phyloP scores from a whole-genome alignment of 2,329 filamentous ascomycete genomes.

The Ophiostoma sp. region DNA sequence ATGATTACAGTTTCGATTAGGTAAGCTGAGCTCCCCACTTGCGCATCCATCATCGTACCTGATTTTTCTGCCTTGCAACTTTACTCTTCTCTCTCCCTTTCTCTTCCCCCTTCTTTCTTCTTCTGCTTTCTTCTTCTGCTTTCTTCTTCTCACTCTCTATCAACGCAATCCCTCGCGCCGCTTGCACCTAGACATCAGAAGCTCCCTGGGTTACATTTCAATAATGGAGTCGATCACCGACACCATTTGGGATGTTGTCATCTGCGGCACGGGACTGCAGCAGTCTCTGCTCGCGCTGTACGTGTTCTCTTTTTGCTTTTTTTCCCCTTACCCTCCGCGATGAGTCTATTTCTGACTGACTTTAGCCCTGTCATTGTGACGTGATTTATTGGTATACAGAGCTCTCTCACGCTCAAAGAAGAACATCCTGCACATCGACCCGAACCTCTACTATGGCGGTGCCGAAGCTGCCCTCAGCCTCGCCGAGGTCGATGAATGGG shows the following conservation, averaged over 20 bases:
- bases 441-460: slow-evolving; percentile 82
- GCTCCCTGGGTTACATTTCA: background rate
- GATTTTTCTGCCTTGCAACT: slow-evolving; percentile 7
- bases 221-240: slow-evolving; percentile 70
- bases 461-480: slow-evolving; percentile 79
- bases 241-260: slow-evolving; percentile 72
- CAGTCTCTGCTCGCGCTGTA: slow-evolving; percentile 63
- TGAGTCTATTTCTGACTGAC: slow-evolving; percentile 63
- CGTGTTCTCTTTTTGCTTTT: slow-evolving; percentile 32
- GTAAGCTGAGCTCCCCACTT: background rate
- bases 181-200: background rate
- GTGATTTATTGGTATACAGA: slow-evolving; percentile 47
- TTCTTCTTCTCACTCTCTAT: slow-evolving; percentile 16
- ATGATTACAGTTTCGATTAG: background rate
- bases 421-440: slow-evolving; percentile 84
- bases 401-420: slow-evolving; percentile 87
- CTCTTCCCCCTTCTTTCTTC: background rate
- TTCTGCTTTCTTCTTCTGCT: slow-evolving; percentile 10
- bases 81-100: slow-evolving; percentile 24
- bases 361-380: slow-evolving; percentile 41
- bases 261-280: slow-evolving; percentile 70
- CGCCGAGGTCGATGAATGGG: slow-evolving; percentile 75
- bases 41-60: background rate
- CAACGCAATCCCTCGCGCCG: too few relatives aligned
- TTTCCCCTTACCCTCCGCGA: slow-evolving; percentile 14